phyloP scores from a whole-genome alignment of 192 early-diverging fungal species.

The Podila verticillata region DNA sequence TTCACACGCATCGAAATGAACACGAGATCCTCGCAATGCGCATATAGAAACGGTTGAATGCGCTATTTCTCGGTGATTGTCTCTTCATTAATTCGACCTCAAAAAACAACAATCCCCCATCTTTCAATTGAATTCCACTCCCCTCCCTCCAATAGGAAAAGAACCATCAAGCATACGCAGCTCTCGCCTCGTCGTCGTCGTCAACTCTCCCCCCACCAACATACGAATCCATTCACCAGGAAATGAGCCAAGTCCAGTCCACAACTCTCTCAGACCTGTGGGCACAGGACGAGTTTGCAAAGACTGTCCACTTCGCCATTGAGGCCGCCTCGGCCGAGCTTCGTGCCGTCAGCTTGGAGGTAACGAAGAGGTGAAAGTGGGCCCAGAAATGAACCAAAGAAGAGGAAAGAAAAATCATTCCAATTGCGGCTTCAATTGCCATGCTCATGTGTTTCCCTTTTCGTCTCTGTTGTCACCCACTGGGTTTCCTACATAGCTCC shows the following conservation, averaged over 20 bases:
- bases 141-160: conserved; percentile 26
- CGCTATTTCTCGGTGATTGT: background rate
- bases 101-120: background rate
- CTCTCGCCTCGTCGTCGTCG: background rate
- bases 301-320: conserved; percentile 41
- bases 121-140: too few species aligned
- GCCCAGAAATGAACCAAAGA: too few species aligned
- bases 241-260: conserved; percentile 16
- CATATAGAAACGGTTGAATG: background rate
- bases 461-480: background rate
- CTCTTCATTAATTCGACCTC: background rate
- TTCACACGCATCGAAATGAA: background rate
- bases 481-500: conserved; percentile 49
- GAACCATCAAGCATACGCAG: conserved; percentile 5
- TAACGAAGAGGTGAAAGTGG: conserved; percentile 10
- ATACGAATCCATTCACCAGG: conserved; percentile 20
- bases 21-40: background rate
- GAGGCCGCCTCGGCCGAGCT: conserved; percentile 51
- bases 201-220: conserved; percentile 18
- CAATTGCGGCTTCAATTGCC: background rate
- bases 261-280: conserved; percentile 23
- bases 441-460: too few species aligned
- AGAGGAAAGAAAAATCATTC: too few species aligned
- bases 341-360: conserved; percentile 56
- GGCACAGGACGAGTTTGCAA: conserved; percentile 40